Evolutionary conservation across 305 asterid genomes (phyloP).

Genomic region (Petunia hybrid): DNA sequence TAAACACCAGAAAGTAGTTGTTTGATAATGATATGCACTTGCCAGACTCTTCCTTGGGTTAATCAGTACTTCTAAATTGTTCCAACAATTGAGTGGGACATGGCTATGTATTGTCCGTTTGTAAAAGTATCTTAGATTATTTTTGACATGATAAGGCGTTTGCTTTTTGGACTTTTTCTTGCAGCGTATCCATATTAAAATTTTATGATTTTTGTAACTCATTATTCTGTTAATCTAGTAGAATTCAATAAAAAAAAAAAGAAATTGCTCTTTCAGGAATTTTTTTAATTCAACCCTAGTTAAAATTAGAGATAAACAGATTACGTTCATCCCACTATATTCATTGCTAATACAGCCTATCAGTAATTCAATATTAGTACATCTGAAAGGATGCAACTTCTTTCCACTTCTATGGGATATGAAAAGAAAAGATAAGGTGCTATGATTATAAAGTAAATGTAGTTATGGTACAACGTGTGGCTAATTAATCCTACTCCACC

Average conservation of each 20-base stretch:
- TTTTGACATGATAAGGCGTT: not conserved
- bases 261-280: too few species aligned
- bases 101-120: not conserved
- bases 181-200: too few species aligned
- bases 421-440: not conserved
- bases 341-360: too few species aligned
- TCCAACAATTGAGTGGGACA: not conserved
- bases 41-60: slow-evolving; percentile 1
- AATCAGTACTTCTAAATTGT: not conserved
- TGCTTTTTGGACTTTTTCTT: not conserved
- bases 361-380: too few species aligned
- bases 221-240: too few species aligned
- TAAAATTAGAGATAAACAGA: too few species aligned
- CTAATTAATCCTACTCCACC: too few species aligned
- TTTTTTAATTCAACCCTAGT: too few species aligned
- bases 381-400: not conserved
- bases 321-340: too few species aligned
- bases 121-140: not conserved
- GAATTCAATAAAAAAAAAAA: too few species aligned
- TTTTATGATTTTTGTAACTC: too few species aligned
- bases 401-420: not conserved
- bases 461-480: not conserved
- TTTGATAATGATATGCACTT: not conserved
- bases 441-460: not conserved
- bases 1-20: not conserved